These are phyloP conservation scores for Arachis hypogaea DNA, from an alignment of 306 rosid species.

Conservation along the genomic window DNA sequence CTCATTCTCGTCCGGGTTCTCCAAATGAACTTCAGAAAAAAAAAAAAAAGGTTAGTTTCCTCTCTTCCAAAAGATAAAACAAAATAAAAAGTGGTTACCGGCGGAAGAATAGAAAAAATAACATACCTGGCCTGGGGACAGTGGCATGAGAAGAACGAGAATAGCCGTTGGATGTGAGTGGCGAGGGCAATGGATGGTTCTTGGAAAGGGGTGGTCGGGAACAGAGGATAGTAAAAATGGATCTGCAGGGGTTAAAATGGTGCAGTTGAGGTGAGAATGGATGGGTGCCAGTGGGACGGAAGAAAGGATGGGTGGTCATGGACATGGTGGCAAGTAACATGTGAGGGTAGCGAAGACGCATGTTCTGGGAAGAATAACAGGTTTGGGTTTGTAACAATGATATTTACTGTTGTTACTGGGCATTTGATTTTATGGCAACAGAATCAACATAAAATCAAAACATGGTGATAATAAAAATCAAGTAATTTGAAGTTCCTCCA, in stretches of 20 bases:
- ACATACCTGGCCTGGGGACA: slow-evolving; percentile 51
- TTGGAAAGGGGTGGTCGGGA: slow-evolving; percentile 51
- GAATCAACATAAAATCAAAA: neutral
- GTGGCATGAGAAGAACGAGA: slow-evolving; percentile 47
- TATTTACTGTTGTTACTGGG: neutral
- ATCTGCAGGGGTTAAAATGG: slow-evolving; percentile 35
- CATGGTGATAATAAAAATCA: neutral
- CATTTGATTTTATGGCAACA: neutral
- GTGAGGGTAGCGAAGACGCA: slow-evolving; percentile 59
- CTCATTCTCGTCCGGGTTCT: slow-evolving; percentile 40
- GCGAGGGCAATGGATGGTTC: slow-evolving; percentile 44
- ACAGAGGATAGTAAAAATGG: slow-evolving; percentile 46
- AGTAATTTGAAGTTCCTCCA: neutral
- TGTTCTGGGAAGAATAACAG: slow-evolving; percentile 21
- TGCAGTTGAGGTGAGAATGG: slow-evolving; percentile 40
- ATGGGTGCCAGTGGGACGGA: slow-evolving; percentile 39
- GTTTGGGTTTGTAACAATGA: neutral
- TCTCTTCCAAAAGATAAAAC: neutral
- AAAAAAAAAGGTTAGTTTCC: neutral
- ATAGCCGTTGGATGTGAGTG: slow-evolving; percentile 66
- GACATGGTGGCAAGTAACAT: slow-evolving; percentile 41
- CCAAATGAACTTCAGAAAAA: slow-evolving; percentile 46
- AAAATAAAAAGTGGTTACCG: neutral
- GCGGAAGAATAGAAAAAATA: neutral
- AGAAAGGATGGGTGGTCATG: slow-evolving; percentile 56